Conservation (phyloP, 2,329 filamentous ascomycete genomes). For the Sclerotinia sclerotiorum region DNA sequence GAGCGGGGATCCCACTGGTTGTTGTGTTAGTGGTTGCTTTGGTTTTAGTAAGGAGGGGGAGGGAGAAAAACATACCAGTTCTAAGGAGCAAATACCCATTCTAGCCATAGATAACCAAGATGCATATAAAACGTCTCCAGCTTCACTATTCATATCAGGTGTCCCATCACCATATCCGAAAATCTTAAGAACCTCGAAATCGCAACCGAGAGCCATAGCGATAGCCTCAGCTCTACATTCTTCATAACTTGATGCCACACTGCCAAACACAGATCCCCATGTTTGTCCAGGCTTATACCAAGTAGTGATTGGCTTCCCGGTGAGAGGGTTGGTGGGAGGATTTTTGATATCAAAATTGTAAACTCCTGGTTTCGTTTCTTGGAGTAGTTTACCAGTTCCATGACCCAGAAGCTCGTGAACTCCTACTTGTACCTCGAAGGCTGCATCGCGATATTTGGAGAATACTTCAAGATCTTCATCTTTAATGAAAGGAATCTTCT, state of each 20-base stretch:
- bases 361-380: slow-evolving; percentile 77
- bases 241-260: slow-evolving; percentile 84
- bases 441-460: slow-evolving; percentile 77
- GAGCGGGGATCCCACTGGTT: slow-evolving; percentile 78
- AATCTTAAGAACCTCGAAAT: slow-evolving; percentile 84
- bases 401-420: slow-evolving; percentile 88
- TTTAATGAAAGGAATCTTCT: slow-evolving; percentile 87
- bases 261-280: slow-evolving; percentile 89
- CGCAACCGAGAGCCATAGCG: slow-evolving; percentile 86
- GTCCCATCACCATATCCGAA: slow-evolving; percentile 86
- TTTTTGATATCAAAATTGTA: slow-evolving; percentile 88
- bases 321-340: slow-evolving; percentile 79
- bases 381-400: slow-evolving; percentile 88
- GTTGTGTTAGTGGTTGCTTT: not conserved
- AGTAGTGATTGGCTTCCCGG: slow-evolving; percentile 71
- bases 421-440: slow-evolving; percentile 95
- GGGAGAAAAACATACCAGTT: slow-evolving; percentile 52
- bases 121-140: slow-evolving; percentile 83
- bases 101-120: slow-evolving; percentile 93
- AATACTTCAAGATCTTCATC: slow-evolving; percentile 76
- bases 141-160: slow-evolving; percentile 69
- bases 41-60: not conserved
- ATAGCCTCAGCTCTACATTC: slow-evolving; percentile 94
- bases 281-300: slow-evolving; percentile 97
- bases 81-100: slow-evolving; percentile 82